A percentile compares a stretch with the other conserved stretches of the same genome.
Conservation (phyloP, 192 early-diverging fungal species). For the Cladochytrium replicatum region DNA sequence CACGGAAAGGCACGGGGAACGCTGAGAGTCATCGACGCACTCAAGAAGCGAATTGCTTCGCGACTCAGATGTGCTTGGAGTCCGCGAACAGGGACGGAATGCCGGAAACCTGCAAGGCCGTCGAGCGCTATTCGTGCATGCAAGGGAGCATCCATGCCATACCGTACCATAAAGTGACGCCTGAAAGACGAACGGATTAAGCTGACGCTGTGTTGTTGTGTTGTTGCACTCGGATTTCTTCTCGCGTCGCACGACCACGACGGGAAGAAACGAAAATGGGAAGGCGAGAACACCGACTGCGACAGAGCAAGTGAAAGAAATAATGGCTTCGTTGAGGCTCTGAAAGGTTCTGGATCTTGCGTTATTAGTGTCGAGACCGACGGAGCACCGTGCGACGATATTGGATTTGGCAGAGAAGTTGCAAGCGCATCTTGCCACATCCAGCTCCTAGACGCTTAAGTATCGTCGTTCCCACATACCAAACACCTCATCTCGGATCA, state of each 20-base stretch:
- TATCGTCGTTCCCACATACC: not conserved
- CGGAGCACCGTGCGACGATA: constrained; percentile 15
- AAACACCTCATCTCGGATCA: too few relatives aligned
- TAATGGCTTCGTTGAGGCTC: constrained; percentile 11
- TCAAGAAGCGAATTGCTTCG: too few relatives aligned
- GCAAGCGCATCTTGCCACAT: constrained; percentile 3
- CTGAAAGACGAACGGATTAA: not conserved
- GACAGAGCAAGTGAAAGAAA: not conserved
- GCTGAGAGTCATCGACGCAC: too few relatives aligned
- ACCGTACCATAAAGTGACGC: not conserved
- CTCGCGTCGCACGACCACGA: too few relatives aligned
- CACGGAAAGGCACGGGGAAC: too few relatives aligned
- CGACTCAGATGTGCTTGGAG: too few relatives aligned
- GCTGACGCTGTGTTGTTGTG: too few relatives aligned
- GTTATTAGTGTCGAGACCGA: constrained; percentile 46
- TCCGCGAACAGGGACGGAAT: too few relatives aligned
- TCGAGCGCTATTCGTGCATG: constrained; percentile 6
- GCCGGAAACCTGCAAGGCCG: too few relatives aligned
- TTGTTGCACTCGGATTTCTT: too few relatives aligned
- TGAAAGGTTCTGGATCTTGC: constrained; percentile 41
- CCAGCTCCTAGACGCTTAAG: constrained; percentile 6
- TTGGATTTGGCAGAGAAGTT: too few relatives aligned
- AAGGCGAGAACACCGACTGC: constrained; percentile 1
- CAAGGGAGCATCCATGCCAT: not conserved
- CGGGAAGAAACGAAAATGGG: too few relatives aligned